Evolutionary conservation across 208 protist species (phyloP).

Genomic region (Leishmania amazonensis): DNA sequence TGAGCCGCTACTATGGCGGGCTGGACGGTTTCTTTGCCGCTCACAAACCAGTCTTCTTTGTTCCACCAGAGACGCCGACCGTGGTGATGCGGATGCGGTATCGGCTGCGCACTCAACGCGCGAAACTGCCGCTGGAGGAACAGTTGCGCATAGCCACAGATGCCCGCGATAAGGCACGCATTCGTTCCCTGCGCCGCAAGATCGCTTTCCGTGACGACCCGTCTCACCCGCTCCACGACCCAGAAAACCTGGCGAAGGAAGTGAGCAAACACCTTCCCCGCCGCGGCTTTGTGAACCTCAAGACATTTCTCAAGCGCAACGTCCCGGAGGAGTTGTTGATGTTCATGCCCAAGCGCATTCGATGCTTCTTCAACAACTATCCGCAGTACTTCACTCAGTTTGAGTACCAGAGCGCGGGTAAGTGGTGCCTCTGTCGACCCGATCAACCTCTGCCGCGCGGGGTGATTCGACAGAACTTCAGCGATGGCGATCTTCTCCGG

Average conservation of each 20-base stretch:
- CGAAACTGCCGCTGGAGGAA: constrained; percentile 77
- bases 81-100: constrained; percentile 85
- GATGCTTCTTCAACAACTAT: constrained; percentile 85
- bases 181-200: constrained; percentile 71
- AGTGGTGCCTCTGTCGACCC: constrained; percentile 73
- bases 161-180: constrained; percentile 56
- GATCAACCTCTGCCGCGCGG: constrained; percentile 80
- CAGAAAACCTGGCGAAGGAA: constrained; percentile 88
- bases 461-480: constrained; percentile 80
- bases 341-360: constrained; percentile 66
- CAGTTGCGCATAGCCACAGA: constrained; percentile 77
- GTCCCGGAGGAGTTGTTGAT: constrained; percentile 77
- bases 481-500: constrained; percentile 75
- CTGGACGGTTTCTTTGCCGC: constrained; percentile 56
- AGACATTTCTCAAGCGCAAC: constrained; percentile 62
- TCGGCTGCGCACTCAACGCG: constrained; percentile 58
- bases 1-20: constrained; percentile 66
- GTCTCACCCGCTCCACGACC: constrained; percentile 86
- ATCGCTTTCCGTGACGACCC: constrained; percentile 89
- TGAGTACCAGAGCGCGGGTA: constrained; percentile 73
- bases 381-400: constrained; percentile 89
- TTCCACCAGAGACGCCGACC: constrained; percentile 47
- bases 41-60: constrained; percentile 75
- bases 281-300: constrained; percentile 67
- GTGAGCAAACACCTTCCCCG: constrained; percentile 74